phyloP scores from a whole-genome alignment of 2,329 filamentous ascomycete genomes.

The Zarea fungicola region DNA sequence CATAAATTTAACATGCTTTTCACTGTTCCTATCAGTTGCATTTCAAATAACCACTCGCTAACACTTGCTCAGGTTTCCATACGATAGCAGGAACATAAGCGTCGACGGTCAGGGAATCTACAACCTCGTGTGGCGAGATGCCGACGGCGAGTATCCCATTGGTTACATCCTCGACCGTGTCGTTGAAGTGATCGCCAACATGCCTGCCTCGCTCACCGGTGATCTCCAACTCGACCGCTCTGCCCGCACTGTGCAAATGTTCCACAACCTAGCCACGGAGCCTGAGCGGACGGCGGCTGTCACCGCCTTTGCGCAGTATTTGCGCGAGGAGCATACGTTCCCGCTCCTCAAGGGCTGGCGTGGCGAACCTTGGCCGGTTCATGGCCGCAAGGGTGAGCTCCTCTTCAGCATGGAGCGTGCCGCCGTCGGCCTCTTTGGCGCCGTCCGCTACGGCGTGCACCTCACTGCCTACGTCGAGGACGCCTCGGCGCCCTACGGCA shows the following conservation, averaged over 20 bases:
- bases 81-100: slow-evolving; percentile 57
- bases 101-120: slow-evolving; percentile 57
- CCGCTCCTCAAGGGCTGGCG: slow-evolving; percentile 73
- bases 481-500: slow-evolving; percentile 39
- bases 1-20: not conserved
- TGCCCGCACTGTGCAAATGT: slow-evolving; percentile 58
- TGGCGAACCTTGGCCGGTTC: slow-evolving; percentile 75
- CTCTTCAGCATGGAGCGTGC: slow-evolving; percentile 74
- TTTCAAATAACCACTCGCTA: not conserved
- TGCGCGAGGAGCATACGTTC: slow-evolving; percentile 68
- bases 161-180: slow-evolving; percentile 55
- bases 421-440: slow-evolving; percentile 68
- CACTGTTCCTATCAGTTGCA: not conserved
- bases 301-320: slow-evolving; percentile 55
- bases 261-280: slow-evolving; percentile 50
- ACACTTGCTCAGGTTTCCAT: slow-evolving; percentile 63
- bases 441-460: slow-evolving; percentile 75
- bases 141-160: slow-evolving; percentile 57
- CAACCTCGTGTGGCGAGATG: slow-evolving; percentile 58
- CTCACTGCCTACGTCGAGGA: slow-evolving; percentile 65
- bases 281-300: slow-evolving; percentile 55
- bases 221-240: slow-evolving; percentile 56
- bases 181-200: slow-evolving; percentile 40
- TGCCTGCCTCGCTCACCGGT: slow-evolving; percentile 50
- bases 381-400: slow-evolving; percentile 55